Conservation (phyloP, 305 asterid genomes). For the Solanum chacoense region DNA sequence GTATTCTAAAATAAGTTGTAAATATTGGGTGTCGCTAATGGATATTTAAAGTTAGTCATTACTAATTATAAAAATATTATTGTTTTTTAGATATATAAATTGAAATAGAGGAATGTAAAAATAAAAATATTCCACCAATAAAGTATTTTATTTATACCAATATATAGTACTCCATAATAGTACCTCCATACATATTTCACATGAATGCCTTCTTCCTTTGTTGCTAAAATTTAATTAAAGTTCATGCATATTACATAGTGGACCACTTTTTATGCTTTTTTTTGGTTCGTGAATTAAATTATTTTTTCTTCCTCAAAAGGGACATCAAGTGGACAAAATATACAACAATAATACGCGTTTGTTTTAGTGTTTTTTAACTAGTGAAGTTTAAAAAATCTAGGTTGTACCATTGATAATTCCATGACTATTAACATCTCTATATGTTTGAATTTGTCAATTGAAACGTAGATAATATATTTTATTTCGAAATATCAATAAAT, state of each 20-base stretch:
- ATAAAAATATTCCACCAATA: not conserved
- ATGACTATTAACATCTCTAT: not conserved
- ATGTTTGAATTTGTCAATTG: not conserved
- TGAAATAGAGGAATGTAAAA: not conserved
- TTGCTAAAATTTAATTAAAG: not conserved
- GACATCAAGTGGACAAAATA: not conserved
- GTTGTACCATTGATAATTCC: not conserved
- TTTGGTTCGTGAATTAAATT: not conserved
- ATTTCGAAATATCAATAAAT: not conserved
- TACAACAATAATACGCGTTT: not conserved
- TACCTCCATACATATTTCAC: conserved; percentile 8
- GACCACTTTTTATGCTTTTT: not conserved
- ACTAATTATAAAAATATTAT: not conserved
- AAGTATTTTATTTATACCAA: not conserved
- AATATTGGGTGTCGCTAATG: not conserved
- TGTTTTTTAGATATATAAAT: not conserved
- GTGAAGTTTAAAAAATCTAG: not conserved
- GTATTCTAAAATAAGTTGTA: not conserved
- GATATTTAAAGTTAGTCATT: not conserved
- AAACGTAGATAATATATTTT: not conserved
- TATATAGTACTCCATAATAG: not conserved
- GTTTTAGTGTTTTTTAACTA: not conserved
- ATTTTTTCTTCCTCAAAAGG: not conserved
- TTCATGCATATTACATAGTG: not conserved
- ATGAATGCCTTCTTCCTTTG: conserved; percentile 5